Evolutionary conservation across 208 protist genomes (phyloP).

Genomic region (Crithidia thermophila): DNA sequence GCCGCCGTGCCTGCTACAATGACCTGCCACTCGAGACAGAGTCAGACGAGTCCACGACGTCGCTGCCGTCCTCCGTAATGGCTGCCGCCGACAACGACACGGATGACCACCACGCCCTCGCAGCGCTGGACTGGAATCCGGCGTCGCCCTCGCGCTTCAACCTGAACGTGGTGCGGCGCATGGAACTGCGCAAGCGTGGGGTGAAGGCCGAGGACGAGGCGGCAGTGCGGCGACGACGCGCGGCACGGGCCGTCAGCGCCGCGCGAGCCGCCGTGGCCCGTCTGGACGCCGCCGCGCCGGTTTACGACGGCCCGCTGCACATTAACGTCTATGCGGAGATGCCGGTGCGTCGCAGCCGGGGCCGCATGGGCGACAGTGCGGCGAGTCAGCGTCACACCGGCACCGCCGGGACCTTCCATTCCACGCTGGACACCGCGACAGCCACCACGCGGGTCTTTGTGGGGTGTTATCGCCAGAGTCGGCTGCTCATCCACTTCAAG

Average conservation of each 20-base stretch:
- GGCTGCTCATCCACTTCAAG: slow-evolving; percentile 82
- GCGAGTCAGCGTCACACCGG: too few species aligned
- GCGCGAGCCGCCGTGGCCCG: neutral
- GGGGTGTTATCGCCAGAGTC: slow-evolving; percentile 83
- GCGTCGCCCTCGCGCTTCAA: slow-evolving; percentile 2
- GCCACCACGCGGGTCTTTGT: slow-evolving; percentile 24
- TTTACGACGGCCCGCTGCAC: slow-evolving; percentile 40
- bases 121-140: neutral
- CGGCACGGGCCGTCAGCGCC: neutral
- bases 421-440: neutral
- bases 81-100: neutral
- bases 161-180: slow-evolving; percentile 19
- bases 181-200: slow-evolving; percentile 2
- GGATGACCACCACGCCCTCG: neutral
- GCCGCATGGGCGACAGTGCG: neutral
- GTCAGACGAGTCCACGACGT: slow-evolving; percentile 9
- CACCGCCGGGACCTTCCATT: too few species aligned
- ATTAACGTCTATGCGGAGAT: slow-evolving; percentile 50
- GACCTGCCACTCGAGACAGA: slow-evolving; percentile 21
- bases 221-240: neutral
- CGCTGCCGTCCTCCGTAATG: slow-evolving; percentile 8
- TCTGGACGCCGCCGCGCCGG: slow-evolving; percentile 13
- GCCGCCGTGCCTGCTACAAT: slow-evolving; percentile 25
- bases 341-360: neutral
- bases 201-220: neutral